Conservation (phyloP, 495 filamentous ascomycete genomes). For the Penicillium cataractarum region DNA sequence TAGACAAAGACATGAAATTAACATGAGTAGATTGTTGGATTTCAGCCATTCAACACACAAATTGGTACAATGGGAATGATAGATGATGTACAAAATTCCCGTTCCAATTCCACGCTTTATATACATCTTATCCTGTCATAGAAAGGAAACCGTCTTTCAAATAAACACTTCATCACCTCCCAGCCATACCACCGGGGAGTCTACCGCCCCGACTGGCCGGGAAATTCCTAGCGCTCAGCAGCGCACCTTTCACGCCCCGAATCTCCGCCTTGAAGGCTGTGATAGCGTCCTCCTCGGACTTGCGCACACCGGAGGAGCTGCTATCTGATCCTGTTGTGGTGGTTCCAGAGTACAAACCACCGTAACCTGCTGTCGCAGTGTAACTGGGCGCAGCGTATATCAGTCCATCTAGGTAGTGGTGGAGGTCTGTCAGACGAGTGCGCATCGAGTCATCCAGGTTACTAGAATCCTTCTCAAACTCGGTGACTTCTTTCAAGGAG, state of each 20-base stretch:
- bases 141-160: neutral
- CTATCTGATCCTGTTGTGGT: conserved; percentile 32
- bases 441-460: conserved; percentile 49
- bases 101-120: conserved; percentile 2
- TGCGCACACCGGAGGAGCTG: conserved; percentile 38
- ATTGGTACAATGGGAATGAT: neutral
- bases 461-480: conserved; percentile 50
- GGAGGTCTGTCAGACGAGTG: conserved; percentile 48
- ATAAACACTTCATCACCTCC: conserved; percentile 15
- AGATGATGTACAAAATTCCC: neutral
- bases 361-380: conserved; percentile 29
- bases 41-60: neutral
- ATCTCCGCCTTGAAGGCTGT: conserved; percentile 81
- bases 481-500: conserved; percentile 56
- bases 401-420: conserved; percentile 56
- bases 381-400: conserved; percentile 47
- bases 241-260: conserved; percentile 86
- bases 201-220: conserved; percentile 48
- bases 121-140: neutral
- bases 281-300: conserved; percentile 75
- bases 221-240: conserved; percentile 78
- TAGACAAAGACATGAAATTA: conserved; percentile 22
- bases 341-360: conserved; percentile 36
- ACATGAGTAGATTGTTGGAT: conserved; percentile 9
- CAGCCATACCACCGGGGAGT: conserved; percentile 26